Evolutionary conservation across 352 stramenopile genomes (phyloP).

Genomic region (Globisporangium spiculum): DNA sequence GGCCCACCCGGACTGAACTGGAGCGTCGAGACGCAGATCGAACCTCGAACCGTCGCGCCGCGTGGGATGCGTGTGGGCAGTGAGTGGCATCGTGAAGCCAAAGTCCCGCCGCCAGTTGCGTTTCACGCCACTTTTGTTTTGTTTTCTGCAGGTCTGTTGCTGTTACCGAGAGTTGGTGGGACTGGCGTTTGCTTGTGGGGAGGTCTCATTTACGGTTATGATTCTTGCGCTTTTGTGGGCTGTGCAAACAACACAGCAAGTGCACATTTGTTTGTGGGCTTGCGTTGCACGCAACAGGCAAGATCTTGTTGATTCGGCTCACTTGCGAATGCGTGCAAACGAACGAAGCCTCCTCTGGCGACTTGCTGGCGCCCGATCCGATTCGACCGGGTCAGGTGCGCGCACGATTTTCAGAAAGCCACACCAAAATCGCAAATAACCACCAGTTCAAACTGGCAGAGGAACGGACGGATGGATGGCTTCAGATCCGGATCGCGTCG

Average conservation of each 20-base stretch:
- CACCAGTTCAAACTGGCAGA: background rate
- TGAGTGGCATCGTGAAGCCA: constrained; percentile 15
- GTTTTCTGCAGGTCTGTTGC: background rate
- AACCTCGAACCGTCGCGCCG: background rate
- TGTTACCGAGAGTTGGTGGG: background rate
- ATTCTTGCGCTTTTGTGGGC: background rate
- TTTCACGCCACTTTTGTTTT: background rate
- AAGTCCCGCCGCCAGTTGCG: background rate
- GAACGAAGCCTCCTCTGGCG: background rate
- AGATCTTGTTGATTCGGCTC: background rate
- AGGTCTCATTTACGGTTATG: background rate
- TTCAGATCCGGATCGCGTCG: background rate
- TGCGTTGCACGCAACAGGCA: background rate
- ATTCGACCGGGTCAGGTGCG: background rate
- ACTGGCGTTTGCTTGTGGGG: background rate
- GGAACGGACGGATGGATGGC: background rate
- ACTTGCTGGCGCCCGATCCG: background rate
- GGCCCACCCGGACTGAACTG: background rate
- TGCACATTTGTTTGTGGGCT: background rate
- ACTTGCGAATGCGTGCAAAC: background rate
- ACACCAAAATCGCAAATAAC: background rate
- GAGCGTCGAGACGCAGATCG: constrained; percentile 11
- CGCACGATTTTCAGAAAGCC: background rate
- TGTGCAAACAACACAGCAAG: background rate
- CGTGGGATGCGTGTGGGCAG: constrained; percentile 6